These are phyloP conservation scores for Oropetium thomaeum DNA, from an alignment of 176 grass and related monocot species.

Conservation along the genomic window DNA sequence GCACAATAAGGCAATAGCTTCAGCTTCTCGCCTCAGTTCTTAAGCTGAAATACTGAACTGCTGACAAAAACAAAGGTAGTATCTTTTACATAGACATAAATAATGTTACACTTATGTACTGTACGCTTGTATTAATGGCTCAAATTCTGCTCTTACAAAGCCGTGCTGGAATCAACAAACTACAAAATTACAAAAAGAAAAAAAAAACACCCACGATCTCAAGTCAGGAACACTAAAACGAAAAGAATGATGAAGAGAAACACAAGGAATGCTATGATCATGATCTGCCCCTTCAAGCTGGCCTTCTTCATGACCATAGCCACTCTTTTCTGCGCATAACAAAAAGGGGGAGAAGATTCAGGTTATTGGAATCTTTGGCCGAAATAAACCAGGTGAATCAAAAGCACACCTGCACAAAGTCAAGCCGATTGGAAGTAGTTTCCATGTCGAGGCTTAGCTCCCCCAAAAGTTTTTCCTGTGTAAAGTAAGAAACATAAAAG, in stretches of 20 bases:
- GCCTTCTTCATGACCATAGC: slow-evolving; percentile 96
- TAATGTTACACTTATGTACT: slow-evolving; percentile 25
- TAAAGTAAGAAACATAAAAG: neutral
- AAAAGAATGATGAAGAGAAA: slow-evolving; percentile 95
- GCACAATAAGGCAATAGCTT: neutral
- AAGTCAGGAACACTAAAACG: slow-evolving; percentile 84
- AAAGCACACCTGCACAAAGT: slow-evolving; percentile 78
- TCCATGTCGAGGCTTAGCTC: slow-evolving; percentile 92
- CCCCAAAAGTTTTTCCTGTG: slow-evolving; percentile 80
- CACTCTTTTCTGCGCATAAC: slow-evolving; percentile 70
- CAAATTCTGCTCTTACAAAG: neutral
- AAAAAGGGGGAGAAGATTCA: neutral
- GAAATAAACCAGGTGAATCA: neutral
- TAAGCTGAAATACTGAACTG: neutral
- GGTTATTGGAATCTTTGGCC: neutral
- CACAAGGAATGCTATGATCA: slow-evolving; percentile 80
- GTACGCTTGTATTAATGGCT: slow-evolving; percentile 7
- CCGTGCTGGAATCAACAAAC: neutral
- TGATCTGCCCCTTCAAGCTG: slow-evolving; percentile 68
- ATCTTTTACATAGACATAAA: neutral
- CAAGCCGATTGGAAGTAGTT: slow-evolving; percentile 80
- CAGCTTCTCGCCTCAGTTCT: neutral
- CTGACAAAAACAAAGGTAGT: neutral
- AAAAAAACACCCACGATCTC: neutral
- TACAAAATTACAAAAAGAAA: neutral